Evolutionary conservation across 1,139 yeast species (phyloP), one percentile per base, ranked within the genome.

Genomic region (Pichia sp.): DNA sequence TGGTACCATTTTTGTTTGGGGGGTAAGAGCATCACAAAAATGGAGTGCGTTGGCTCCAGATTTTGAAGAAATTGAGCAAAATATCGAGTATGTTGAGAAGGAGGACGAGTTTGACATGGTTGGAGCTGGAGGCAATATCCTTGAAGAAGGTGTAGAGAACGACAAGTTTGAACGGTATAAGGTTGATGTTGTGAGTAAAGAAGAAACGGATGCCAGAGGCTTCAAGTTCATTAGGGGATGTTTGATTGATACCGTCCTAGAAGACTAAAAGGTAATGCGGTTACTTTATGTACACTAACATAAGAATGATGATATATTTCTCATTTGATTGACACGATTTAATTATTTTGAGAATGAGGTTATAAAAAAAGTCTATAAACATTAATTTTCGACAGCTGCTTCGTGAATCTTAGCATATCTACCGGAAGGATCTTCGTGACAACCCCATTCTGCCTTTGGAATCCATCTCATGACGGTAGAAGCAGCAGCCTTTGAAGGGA

Each of bases 361-460:
- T 16, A 16, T 23, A 42, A 15, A 16, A 7, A 42, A 42, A 8
- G 31, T 23, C n/a, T 29, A 2, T 19, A 31, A 29, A 15, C 3
- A 11, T 53, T 43, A 49, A n/a, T 53, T 42, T 26, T 71, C 67
- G 58, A 81, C 78, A 60, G 82, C 80, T 64, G 83, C 72, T 55
- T 87, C 90, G 73, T 93, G 99, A 65, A 87, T 84, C 75, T 87
- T 82, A 64, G 96, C 97, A 70, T 80, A 92, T 78, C 99, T 89
- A 62, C 99, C 99, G 56, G 96, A 87, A 54, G 99, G 99, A 74
- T 93, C 99, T 65, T 86, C 96, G 69, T 92, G 92, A 76, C 99
- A 93, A 61, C 99, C 99, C 99, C 99, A 93, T 74, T 93, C 99
- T 61, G 98, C 98, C 81, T 95, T 93, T 71, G 99, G 99, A 73